phyloP scores from a whole-genome alignment of 2,329 filamentous ascomycete genomes.

The Graphium sp. region DNA sequence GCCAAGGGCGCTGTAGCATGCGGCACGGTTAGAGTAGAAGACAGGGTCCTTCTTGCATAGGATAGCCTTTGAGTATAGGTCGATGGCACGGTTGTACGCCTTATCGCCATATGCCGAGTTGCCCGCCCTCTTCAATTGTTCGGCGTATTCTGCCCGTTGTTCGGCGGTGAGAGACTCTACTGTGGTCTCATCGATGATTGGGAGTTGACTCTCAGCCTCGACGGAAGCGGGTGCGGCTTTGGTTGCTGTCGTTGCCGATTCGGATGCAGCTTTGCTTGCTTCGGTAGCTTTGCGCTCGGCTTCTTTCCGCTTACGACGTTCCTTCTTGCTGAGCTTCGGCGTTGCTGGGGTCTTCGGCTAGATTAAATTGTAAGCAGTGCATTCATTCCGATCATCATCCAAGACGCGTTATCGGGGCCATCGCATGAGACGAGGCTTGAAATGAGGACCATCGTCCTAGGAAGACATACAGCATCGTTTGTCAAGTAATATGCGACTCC shows the following conservation, averaged over 20 bases:
- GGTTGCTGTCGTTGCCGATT: slow-evolving; percentile 11
- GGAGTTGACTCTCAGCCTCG: slow-evolving; percentile 49
- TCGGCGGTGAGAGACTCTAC: slow-evolving; percentile 35
- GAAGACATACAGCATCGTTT: slow-evolving; percentile 38
- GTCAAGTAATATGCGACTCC: slow-evolving; percentile 86
- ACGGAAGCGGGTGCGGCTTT: slow-evolving; percentile 22
- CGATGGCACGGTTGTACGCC: slow-evolving; percentile 85
- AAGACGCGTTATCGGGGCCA: neutral
- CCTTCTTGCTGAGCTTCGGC: slow-evolving; percentile 77
- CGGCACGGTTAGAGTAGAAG: slow-evolving; percentile 97
- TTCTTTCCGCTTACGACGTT: slow-evolving; percentile 76
- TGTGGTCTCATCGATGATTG: slow-evolving; percentile 44
- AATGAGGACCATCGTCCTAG: no score
- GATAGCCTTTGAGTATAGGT: slow-evolving; percentile 89
- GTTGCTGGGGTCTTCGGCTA: slow-evolving; percentile 17
- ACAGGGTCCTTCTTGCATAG: slow-evolving; percentile 94
- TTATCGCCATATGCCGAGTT: slow-evolving; percentile 95
- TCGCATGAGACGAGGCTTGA: slow-evolving; percentile 2
- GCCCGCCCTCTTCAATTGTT: slow-evolving; percentile 83
- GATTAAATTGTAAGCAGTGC: slow-evolving; percentile 1
- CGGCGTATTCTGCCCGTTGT: slow-evolving; percentile 73
- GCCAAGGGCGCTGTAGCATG: slow-evolving; percentile 85
- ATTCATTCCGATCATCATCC: no score
- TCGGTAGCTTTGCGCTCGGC: slow-evolving; percentile 42
- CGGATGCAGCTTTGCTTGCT: slow-evolving; percentile 16